A percentile compares a stretch with the other conserved stretches of the same genome.
These are phyloP conservation scores for Cyclotella cryptica DNA, from an alignment of 108 stramenopile species.

Conservation along the genomic window DNA sequence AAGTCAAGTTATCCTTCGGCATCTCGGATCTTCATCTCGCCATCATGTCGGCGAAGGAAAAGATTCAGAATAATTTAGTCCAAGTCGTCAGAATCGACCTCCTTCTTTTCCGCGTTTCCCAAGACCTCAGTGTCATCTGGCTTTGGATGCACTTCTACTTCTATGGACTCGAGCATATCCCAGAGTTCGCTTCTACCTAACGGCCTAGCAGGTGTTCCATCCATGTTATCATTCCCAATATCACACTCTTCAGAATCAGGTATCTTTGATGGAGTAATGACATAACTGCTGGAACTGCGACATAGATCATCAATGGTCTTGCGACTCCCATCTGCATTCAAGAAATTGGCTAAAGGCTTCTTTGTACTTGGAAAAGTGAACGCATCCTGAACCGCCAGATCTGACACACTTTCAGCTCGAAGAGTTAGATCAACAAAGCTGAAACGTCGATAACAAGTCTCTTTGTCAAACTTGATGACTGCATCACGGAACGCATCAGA, in stretches of 20 bases:
- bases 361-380: constrained; percentile 1
- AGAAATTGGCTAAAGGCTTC: constrained; percentile 1
- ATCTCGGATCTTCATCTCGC: neutral
- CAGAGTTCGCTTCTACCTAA: constrained; percentile 9
- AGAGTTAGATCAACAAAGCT: constrained; percentile 1
- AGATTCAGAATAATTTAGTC: too few relatives aligned
- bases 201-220: neutral
- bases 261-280: neutral
- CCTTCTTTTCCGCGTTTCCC: neutral
- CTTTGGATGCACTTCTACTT: neutral
- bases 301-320: constrained; percentile 21
- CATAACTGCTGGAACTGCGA: neutral
- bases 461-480: constrained; percentile 17
- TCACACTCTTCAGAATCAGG: constrained; percentile 6
- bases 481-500: neutral
- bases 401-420: neutral
- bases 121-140: neutral
- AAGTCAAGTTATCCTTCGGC: neutral
- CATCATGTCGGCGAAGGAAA: too few relatives aligned
- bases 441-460: constrained; percentile 17
- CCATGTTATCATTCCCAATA: neutral
- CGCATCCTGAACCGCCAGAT: neutral
- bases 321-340: constrained; percentile 6
- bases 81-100: neutral
- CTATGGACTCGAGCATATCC: constrained; percentile 12